Conservation (phyloP, 352 stramenopile genomes). For the Globisporangium sylvaticum region DNA sequence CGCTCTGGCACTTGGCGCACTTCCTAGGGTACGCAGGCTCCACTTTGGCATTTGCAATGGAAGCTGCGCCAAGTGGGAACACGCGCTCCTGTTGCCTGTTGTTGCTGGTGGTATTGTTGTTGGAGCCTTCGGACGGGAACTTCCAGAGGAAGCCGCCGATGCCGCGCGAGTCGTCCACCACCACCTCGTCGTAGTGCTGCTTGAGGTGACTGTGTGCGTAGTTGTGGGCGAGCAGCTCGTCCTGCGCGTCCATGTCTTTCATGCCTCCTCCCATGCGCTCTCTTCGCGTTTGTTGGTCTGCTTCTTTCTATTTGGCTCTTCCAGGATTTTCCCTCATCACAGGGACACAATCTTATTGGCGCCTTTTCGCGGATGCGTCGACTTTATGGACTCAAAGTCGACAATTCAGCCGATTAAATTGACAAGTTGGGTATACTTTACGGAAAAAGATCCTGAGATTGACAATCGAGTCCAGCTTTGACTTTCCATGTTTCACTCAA, state of each 20-base stretch:
- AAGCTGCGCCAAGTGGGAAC: not conserved
- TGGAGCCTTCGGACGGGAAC: conserved; percentile 64
- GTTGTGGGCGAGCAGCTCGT: conserved; percentile 15
- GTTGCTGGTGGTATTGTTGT: conserved; percentile 5
- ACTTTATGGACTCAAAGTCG: not conserved
- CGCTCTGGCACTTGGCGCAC: conserved; percentile 25
- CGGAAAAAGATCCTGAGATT: not conserved
- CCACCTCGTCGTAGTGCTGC: conserved; percentile 11
- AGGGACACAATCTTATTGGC: not conserved
- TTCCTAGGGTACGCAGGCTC: conserved; percentile 27
- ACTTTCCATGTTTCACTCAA: not conserved
- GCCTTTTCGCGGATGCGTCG: not conserved
- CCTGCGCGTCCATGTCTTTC: not conserved
- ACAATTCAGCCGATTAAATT: not conserved
- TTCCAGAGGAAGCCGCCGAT: conserved; percentile 54
- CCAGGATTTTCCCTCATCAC: not conserved
- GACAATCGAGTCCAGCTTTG: conserved; percentile 1
- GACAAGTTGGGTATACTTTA: not conserved
- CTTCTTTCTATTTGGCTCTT: not conserved
- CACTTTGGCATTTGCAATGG: not conserved
- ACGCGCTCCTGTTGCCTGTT: not conserved
- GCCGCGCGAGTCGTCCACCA: conserved; percentile 18
- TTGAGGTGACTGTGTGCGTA: conserved; percentile 20
- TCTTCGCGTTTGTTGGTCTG: not conserved
- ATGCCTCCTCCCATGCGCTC: not conserved